Evolutionary conservation across 2,329 filamentous ascomycete species (phyloP).

Genomic region (Cercospora berteroae): DNA sequence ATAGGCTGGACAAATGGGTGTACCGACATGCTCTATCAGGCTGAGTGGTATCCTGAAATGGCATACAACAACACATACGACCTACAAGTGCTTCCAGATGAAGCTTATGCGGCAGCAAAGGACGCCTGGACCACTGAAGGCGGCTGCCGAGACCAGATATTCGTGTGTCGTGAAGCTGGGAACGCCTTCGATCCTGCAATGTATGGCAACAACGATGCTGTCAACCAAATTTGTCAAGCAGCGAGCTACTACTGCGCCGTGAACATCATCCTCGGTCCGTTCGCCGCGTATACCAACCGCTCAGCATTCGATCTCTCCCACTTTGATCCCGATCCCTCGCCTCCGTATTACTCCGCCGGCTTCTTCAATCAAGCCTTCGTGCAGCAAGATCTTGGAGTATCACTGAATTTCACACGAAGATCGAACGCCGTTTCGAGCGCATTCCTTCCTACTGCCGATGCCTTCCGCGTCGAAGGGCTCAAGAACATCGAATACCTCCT

Average conservation of each 20-base stretch:
- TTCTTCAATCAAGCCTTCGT: slow-evolving; percentile 49
- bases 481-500: slow-evolving; percentile 32
- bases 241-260: slow-evolving; percentile 22
- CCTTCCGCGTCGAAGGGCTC: slow-evolving; percentile 21
- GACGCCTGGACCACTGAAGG: slow-evolving; percentile 46
- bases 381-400: slow-evolving; percentile 48
- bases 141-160: slow-evolving; percentile 54
- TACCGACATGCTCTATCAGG: slow-evolving; percentile 62
- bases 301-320: slow-evolving; percentile 29
- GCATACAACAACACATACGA: slow-evolving; percentile 64
- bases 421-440: slow-evolving; percentile 12
- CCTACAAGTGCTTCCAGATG: slow-evolving; percentile 54
- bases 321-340: slow-evolving; percentile 26
- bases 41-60: slow-evolving; percentile 55
- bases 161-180: slow-evolving; percentile 51
- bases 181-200: slow-evolving; percentile 52
- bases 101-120: slow-evolving; percentile 37
- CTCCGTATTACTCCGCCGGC: slow-evolving; percentile 32
- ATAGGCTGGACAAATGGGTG: slow-evolving; percentile 70
- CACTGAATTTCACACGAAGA: slow-evolving; percentile 46
- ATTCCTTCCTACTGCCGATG: slow-evolving; percentile 21
- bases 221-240: slow-evolving; percentile 44
- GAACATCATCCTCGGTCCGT: slow-evolving; percentile 19
- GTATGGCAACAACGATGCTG: slow-evolving; percentile 38
- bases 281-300: slow-evolving; percentile 16